A percentile compares a stretch with the other conserved stretches of the same genome.
Evolutionary conservation across 768 basidiomycete genomes (phyloP).

Genomic region (Lyophyllum shimeji): DNA sequence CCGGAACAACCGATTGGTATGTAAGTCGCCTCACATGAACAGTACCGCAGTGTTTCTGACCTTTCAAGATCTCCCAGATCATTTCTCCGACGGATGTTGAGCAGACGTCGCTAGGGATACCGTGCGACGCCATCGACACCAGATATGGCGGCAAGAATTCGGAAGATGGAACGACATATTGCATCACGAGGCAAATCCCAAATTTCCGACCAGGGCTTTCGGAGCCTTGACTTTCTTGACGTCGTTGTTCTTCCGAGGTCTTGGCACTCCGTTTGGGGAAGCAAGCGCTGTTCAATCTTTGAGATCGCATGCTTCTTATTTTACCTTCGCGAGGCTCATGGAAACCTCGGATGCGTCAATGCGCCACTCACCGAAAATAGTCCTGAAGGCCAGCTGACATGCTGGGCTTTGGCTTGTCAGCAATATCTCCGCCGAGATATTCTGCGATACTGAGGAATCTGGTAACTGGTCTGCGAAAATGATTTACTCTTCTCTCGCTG

Average conservation of each 20-base stretch:
- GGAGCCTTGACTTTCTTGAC: neutral
- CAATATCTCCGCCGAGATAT: neutral
- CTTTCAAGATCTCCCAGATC: neutral
- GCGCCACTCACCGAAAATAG: slow-evolving; percentile 10
- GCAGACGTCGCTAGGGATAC: neutral
- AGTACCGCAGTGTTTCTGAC: too few relatives aligned
- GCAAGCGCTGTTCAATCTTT: neutral
- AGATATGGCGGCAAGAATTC: slow-evolving; percentile 6
- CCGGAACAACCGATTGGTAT: too few relatives aligned
- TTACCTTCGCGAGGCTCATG: slow-evolving; percentile 5
- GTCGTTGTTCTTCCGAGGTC: neutral
- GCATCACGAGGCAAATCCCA: slow-evolving; percentile 8
- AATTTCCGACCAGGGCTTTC: neutral
- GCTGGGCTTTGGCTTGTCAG: slow-evolving; percentile 7
- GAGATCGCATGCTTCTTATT: neutral
- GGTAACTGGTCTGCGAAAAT: neutral
- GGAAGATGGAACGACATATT: neutral
- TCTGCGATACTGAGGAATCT: neutral
- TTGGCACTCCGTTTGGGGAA: neutral
- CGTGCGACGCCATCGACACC: neutral
- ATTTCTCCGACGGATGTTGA: neutral
- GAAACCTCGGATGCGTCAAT: slow-evolving; percentile 15
- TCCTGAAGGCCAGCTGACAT: slow-evolving; percentile 15
- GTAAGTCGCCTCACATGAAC: neutral
- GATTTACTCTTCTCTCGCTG: slow-evolving; percentile 20